Base-by-base conservation (phyloP, 2,329 filamentous ascomycete species). In the Penicillium sp. region DNA sequence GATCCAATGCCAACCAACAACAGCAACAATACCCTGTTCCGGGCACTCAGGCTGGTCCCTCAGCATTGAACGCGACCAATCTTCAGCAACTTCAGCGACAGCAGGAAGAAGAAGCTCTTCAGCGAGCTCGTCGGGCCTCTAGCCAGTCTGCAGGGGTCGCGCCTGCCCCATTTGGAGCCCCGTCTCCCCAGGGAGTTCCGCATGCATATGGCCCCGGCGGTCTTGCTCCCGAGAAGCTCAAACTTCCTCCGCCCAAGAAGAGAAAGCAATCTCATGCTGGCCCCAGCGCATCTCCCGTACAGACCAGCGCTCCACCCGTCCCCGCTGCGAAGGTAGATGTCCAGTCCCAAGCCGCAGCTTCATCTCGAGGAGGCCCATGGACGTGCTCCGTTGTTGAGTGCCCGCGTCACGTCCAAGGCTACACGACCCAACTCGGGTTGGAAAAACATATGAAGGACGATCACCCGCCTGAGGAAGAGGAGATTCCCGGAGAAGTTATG, bases 191-290 rank as follows among this genome's bases (percentile, higher is more conserved):
- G 44, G 79, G 80, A 20, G 73, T 80, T 46, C 79, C 80, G 7
- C 74, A 76, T 50, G 78, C 77, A 42, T 78, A 80, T 46, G 72
- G 71, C 7, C 69, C 72, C 16, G 74, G 72, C 16, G 70, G 74
- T 40, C 71, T 82, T 40, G 78, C 75, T 4, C 72, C 74, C 9
- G 76, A 79, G 41, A 77, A 81, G 52, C 70, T 84, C 38, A 77
- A 79, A 38, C 64, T 83, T 20, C 80, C 80, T 14, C 72, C 75
- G 2, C 70, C 72, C 46, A 84, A 82, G 69, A 78, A 74, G 57
- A 72, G 74, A 43, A 81, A 79, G 68, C 71, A 77, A 51, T 75
- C 74, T 42, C 71, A 76, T 42, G 62, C 69, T 7, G 62, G 58
- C 26, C 46, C 50, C 7, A 44, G 27, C 50, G 51, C 56, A 26